Evolutionary conservation across 2,329 filamentous ascomycete species (phyloP).

Genomic region (Penicillium psychrosexuale): DNA sequence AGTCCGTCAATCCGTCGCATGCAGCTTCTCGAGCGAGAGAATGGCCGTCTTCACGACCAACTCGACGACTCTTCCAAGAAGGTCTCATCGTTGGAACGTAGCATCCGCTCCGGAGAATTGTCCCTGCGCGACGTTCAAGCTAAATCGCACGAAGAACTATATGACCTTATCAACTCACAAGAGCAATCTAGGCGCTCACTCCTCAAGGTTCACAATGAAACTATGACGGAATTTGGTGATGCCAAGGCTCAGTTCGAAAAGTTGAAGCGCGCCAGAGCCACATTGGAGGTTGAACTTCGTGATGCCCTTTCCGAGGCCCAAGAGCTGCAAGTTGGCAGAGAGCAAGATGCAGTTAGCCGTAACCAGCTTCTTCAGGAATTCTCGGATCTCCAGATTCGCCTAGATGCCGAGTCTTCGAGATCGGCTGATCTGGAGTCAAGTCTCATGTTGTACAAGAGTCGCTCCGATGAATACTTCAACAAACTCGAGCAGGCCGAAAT

Average conservation of each 20-base stretch:
- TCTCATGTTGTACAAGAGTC: conserved; percentile 82
- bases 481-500: conserved; percentile 97
- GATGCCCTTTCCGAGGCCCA: conserved; percentile 79
- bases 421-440: conserved; percentile 79
- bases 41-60: conserved; percentile 87
- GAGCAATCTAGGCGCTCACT: conserved; percentile 82
- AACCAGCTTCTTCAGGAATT: conserved; percentile 88
- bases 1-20: conserved; percentile 77
- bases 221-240: conserved; percentile 78
- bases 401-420: conserved; percentile 85
- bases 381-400: conserved; percentile 85
- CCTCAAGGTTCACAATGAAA: conserved; percentile 79
- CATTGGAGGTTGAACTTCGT: conserved; percentile 79
- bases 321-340: conserved; percentile 72
- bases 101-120: conserved; percentile 79
- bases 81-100: conserved; percentile 82
- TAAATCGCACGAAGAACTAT: conserved; percentile 89
- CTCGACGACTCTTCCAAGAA: conserved; percentile 92
- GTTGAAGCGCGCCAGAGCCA: conserved; percentile 74
- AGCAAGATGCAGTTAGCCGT: conserved; percentile 84
- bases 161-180: conserved; percentile 88
- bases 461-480: conserved; percentile 93
- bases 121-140: conserved; percentile 88
- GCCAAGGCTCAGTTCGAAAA: conserved; percentile 85
- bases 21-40: conserved; percentile 88